Base-by-base conservation (phyloP, 2,329 filamentous ascomycete species). In the Aspergillus sp. region DNA sequence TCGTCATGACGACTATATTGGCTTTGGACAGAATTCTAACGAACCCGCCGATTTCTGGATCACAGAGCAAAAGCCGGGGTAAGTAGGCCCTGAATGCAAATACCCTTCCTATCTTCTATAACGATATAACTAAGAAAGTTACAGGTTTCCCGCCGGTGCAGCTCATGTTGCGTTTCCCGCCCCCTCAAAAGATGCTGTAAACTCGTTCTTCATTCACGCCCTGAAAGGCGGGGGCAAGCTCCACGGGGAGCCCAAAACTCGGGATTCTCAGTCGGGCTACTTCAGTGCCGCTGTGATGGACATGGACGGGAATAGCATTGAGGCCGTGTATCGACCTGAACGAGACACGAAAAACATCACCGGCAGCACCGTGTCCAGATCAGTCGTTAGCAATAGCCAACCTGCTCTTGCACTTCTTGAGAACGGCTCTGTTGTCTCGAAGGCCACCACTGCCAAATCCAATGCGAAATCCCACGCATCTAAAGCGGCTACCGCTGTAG, bases 251-350 rank as follows among this genome's bases (percentile, higher is more conserved):
- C 84, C 82, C 65, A 78, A 79, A 66, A 67, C 77, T 68, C 78
- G 84, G 56, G 81, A 83, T 68, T 74, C 78, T 17, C 77, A 82
- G 3, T 77, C 79, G 68, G 76, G 83, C 74, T 79, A 85, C 77
- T 81, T 86, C 75, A 87, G 85, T 61, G 84, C 85, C 48, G 83
- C 84, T 6, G 77, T 91, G 41, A 82, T 86, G 59, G 91, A 96
- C 73, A 82, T 90, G 54, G 91, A 96, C 76, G 90, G 90, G 51
- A 96, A 96, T 77, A 89, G 84, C 65, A 86, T 96, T 70, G 90
- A 95, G 70, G 89, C 90, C 30, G 85, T 93, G 50, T 89, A 86
- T 71, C 79, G 80, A 9, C 71, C 76, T 8, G 67, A 64, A 8
- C 70, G 74, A 5, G 67, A 65, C 50, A 51, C 30, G 46, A 65